These are phyloP conservation scores for Vaccinium darrowii DNA, from an alignment of 148 eudicot species.

Conservation along the genomic window DNA sequence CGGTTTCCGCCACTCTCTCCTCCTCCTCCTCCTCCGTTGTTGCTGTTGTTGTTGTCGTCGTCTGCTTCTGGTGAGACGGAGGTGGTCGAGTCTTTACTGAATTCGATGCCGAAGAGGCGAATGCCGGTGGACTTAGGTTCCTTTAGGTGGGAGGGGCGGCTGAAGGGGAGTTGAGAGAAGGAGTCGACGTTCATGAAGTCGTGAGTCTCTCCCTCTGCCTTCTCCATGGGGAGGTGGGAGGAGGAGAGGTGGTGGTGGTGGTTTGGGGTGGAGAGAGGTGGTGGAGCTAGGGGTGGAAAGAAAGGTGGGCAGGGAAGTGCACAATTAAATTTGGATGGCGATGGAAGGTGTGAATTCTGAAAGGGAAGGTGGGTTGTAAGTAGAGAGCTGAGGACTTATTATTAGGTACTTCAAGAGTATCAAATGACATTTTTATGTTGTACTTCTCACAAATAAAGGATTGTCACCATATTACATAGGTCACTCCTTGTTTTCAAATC, in stretches of 20 bases:
- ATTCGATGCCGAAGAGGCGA: slow-evolving; percentile 80
- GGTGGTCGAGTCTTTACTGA: slow-evolving; percentile 27
- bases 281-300: background rate
- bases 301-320: background rate
- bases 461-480: too few species aligned
- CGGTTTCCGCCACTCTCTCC: slow-evolving; percentile 31
- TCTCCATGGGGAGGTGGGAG: slow-evolving; percentile 44
- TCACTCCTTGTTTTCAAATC: too few species aligned
- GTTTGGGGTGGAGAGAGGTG: background rate
- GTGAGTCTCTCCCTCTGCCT: slow-evolving; percentile 49
- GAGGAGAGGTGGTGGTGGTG: background rate
- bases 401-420: too few species aligned
- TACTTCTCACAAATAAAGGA: too few species aligned
- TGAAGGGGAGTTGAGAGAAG: slow-evolving; percentile 88
- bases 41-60: background rate
- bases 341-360: background rate
- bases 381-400: too few species aligned
- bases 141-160: slow-evolving; percentile 54
- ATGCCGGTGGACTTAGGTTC: slow-evolving; percentile 29
- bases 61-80: slow-evolving; percentile 13
- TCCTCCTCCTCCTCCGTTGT: background rate
- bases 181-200: slow-evolving; percentile 96
- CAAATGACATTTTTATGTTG: too few species aligned
- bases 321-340: background rate
- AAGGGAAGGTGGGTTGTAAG: background rate